These are phyloP conservation scores for Talaromyces sp. DNA, from an alignment of 2,329 filamentous ascomycete species.

Conservation along the genomic window DNA sequence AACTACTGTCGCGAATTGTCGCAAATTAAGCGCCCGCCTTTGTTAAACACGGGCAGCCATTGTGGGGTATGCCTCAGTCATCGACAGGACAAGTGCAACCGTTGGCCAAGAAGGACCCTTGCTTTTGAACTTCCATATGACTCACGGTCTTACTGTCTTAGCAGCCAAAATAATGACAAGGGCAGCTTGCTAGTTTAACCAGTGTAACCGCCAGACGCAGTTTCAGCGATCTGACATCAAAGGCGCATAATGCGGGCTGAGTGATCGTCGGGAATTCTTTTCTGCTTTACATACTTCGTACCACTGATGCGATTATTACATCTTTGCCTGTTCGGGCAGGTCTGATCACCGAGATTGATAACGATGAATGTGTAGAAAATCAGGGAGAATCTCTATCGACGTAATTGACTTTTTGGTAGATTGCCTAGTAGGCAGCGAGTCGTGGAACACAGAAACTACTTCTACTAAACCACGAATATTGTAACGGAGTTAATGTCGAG, in stretches of 20 bases:
- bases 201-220: slow-evolving; percentile 3
- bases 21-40: slow-evolving; percentile 8
- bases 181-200: neutral
- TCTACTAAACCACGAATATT: neutral
- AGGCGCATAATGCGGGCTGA: too few relatives aligned
- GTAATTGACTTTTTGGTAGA: neutral
- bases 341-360: neutral
- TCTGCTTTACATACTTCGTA: neutral
- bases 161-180: too few relatives aligned
- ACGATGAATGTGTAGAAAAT: neutral
- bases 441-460: neutral
- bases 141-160: too few relatives aligned
- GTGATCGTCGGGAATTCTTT: neutral
- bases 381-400: neutral
- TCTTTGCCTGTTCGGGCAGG: neutral
- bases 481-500: neutral
- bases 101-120: slow-evolving; percentile 4
- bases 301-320: slow-evolving; percentile 1
- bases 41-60: neutral
- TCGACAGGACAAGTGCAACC: neutral
- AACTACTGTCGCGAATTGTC: neutral
- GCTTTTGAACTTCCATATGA: neutral
- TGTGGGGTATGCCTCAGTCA: neutral
- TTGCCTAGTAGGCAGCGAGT: neutral
- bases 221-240: slow-evolving; percentile 11